These are phyloP conservation scores for Eucommia ulmoides DNA, from an alignment of 257 asterid genomes.

Conservation along the genomic window DNA sequence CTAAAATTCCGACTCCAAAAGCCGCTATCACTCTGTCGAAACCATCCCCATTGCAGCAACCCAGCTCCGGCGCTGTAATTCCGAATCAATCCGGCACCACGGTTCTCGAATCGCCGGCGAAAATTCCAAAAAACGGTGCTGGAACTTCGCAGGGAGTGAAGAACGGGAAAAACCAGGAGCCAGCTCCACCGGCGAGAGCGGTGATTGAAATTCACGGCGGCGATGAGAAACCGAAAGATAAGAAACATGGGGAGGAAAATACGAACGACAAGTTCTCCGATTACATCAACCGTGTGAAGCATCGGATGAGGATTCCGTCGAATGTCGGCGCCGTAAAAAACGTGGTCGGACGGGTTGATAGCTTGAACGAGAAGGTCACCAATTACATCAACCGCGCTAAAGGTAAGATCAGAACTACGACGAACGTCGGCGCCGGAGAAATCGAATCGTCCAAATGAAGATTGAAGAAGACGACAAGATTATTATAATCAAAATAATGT, in stretches of 20 bases:
- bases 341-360: neutral
- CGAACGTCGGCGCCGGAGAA: neutral
- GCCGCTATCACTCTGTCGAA: too few species aligned
- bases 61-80: too few species aligned
- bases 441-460: slow-evolving; percentile 6
- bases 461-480: too few species aligned
- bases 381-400: neutral
- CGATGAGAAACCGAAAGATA: neutral
- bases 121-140: too few species aligned
- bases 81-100: too few species aligned
- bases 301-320: neutral
- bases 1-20: too few species aligned
- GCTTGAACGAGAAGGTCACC: neutral
- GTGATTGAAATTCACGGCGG: neutral
- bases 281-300: neutral
- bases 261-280: neutral
- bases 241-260: neutral
- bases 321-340: neutral
- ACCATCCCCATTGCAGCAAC: too few species aligned
- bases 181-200: neutral
- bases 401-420: neutral
- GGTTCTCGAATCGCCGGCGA: too few species aligned
- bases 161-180: neutral
- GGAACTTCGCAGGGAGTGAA: neutral
- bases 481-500: too few species aligned